phyloP scores from a whole-genome alignment of 2,329 filamentous ascomycete genomes.

The Xylaria sp. region DNA sequence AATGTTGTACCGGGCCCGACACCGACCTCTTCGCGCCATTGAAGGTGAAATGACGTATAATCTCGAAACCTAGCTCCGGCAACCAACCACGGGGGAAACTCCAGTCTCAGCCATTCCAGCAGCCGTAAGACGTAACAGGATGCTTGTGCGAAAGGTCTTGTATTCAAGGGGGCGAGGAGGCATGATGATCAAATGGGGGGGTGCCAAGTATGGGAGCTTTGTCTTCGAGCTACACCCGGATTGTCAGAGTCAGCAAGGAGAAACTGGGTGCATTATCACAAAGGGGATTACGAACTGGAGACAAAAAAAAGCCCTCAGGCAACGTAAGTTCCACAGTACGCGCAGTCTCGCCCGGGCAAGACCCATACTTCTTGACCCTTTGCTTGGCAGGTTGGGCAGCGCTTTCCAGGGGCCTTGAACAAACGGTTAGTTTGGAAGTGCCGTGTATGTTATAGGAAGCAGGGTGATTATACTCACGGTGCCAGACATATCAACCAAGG shows the following conservation, averaged over 20 bases:
- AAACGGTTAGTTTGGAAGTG: slow-evolving; percentile 8
- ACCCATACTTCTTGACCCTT: slow-evolving; percentile 27
- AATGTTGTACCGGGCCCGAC: slow-evolving; percentile 14
- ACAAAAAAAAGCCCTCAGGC: slow-evolving; percentile 11
- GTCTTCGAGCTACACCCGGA: slow-evolving; percentile 5
- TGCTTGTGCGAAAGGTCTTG: slow-evolving; percentile 9
- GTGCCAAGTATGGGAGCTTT: slow-evolving; percentile 2
- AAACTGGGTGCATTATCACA: slow-evolving; percentile 1
- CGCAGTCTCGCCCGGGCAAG: slow-evolving; percentile 24
- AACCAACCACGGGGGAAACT: slow-evolving; percentile 6
- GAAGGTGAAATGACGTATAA: slow-evolving; percentile 27
- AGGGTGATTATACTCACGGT: slow-evolving; percentile 20
- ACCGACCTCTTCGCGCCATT: slow-evolving; percentile 25
- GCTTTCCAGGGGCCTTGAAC: slow-evolving; percentile 25
- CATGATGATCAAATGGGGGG: slow-evolving; percentile 8
- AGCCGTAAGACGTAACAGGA: slow-evolving; percentile 16
- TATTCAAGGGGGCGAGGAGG: slow-evolving; percentile 17
- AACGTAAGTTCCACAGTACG: slow-evolving; percentile 26
- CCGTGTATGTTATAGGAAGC: slow-evolving; percentile 3
- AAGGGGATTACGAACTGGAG: slow-evolving; percentile 11
- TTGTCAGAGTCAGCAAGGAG: slow-evolving; percentile 9
- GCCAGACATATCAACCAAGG: slow-evolving; percentile 23
- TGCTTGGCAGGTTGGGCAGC: slow-evolving; percentile 25
- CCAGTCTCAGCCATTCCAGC: slow-evolving; percentile 25
- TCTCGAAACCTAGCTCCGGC: slow-evolving; percentile 9